These are phyloP conservation scores for Zygosaccharomyces siamensis DNA, from an alignment of 805 yeast genomes.

Conservation along the genomic window DNA sequence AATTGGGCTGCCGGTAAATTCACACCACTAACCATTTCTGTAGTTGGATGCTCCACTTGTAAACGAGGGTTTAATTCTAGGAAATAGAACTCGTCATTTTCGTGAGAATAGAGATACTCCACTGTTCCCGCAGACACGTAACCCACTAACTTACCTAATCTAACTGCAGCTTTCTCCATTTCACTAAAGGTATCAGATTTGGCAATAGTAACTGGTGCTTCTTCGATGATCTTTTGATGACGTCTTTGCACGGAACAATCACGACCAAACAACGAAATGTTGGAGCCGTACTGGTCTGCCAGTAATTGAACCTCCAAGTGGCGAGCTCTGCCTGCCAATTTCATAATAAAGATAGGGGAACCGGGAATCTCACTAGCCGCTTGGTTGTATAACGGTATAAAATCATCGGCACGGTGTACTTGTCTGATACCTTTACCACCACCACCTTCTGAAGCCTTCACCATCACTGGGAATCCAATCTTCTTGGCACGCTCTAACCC, in stretches of 20 bases:
- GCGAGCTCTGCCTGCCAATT: conserved; percentile 94
- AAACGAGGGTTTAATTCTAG: conserved; percentile 96
- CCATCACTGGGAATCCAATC: conserved; percentile 98
- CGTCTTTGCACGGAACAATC: conserved; percentile 99
- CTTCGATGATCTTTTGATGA: conserved; percentile 98
- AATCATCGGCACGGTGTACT: conserved; percentile 80
- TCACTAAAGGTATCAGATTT: conserved; percentile 74
- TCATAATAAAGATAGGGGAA: conserved; percentile 96
- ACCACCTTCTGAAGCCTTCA: conserved; percentile 99
- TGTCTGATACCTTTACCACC: conserved; percentile 99
- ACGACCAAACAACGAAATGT: conserved; percentile 95
- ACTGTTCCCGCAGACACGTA: conserved; percentile 99
- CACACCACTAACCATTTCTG: conserved; percentile 99
- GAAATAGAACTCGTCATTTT: conserved; percentile 92
- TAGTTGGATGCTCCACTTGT: conserved; percentile 99
- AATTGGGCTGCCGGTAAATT: conserved; percentile 97
- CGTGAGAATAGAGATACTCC: conserved; percentile 90
- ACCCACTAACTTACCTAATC: conserved; percentile 95
- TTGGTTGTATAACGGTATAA: conserved; percentile 73
- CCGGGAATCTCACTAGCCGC: conserved; percentile 98
- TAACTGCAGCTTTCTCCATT: conserved; percentile 97
- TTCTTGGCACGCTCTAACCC: conserved; percentile 78
- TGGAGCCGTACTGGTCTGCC: conserved; percentile 98
- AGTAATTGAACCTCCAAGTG: conserved; percentile 96
- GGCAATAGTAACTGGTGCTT: conserved; percentile 97